These are phyloP conservation scores for Glebionis coronaria DNA, from an alignment of 129 eudicot species.

Conservation along the genomic window DNA sequence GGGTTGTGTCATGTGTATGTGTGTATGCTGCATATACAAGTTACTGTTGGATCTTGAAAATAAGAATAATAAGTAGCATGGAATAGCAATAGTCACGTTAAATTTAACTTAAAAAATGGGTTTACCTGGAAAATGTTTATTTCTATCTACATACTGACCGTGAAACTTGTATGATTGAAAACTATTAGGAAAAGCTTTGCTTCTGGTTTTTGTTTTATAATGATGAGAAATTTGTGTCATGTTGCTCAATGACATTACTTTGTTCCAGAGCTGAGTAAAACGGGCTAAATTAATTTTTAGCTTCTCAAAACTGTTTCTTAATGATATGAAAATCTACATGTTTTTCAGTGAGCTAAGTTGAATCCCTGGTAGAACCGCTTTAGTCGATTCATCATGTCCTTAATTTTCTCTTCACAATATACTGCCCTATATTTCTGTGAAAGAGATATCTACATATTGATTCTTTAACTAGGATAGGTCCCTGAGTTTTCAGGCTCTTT, in stretches of 20 bases:
- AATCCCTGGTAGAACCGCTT: background rate
- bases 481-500: constrained; percentile 85
- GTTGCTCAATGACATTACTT: background rate
- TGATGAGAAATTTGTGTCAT: background rate
- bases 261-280: background rate
- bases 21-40: background rate
- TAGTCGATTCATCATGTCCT: constrained; percentile 1
- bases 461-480: constrained; percentile 65
- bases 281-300: background rate
- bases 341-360: background rate
- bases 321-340: constrained; percentile 1
- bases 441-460: background rate
- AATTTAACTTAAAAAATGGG: background rate
- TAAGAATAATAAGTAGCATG: background rate
- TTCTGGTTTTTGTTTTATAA: background rate
- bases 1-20: background rate
- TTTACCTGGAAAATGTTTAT: background rate
- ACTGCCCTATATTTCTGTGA: background rate
- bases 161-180: background rate
- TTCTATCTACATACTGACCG: background rate
- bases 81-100: background rate
- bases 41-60: background rate
- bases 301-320: background rate
- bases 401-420: background rate
- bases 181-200: background rate